phyloP scores from a whole-genome alignment of 2,329 filamentous ascomycete genomes.

The Lasiodiplodia theobromae region DNA sequence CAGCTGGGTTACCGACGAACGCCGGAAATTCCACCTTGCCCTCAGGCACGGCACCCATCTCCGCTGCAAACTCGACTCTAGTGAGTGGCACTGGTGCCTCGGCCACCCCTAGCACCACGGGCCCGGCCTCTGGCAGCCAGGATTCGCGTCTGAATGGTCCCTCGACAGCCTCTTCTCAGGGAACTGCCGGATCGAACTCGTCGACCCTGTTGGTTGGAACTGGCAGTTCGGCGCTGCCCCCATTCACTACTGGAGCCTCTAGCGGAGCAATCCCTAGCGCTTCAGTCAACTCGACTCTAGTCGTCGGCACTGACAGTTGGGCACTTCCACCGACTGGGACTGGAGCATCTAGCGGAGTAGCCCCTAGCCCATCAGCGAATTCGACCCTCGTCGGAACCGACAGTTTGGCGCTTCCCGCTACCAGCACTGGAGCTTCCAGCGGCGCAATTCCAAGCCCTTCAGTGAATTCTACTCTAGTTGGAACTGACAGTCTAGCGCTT shows the following conservation, averaged over 20 bases:
- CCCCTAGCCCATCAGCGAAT: slow-evolving; percentile 24
- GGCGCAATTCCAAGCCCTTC: not conserved
- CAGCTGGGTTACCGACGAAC: not conserved
- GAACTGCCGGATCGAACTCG: not conserved
- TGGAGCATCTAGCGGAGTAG: too few species aligned
- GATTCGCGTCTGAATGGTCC: not conserved
- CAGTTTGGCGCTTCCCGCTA: too few species aligned
- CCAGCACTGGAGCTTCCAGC: too few species aligned
- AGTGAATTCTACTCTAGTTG: not conserved
- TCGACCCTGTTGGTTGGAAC: too few species aligned
- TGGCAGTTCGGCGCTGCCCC: too few species aligned
- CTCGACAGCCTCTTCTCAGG: not conserved
- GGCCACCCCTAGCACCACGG: not conserved
- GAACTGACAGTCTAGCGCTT: not conserved
- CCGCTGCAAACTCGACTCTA: not conserved
- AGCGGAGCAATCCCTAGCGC: not conserved
- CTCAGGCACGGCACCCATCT: not conserved
- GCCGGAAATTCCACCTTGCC: not conserved
- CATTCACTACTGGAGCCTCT: not conserved
- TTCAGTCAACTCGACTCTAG: slow-evolving; percentile 26
- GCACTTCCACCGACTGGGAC: too few species aligned
- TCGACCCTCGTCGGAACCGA: not conserved
- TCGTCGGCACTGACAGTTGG: too few species aligned
- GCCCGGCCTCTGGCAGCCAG: slow-evolving; percentile 1
- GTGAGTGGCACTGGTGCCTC: not conserved